phyloP scores from a whole-genome alignment of 805 yeast genomes.

The Ogataea angusta region DNA sequence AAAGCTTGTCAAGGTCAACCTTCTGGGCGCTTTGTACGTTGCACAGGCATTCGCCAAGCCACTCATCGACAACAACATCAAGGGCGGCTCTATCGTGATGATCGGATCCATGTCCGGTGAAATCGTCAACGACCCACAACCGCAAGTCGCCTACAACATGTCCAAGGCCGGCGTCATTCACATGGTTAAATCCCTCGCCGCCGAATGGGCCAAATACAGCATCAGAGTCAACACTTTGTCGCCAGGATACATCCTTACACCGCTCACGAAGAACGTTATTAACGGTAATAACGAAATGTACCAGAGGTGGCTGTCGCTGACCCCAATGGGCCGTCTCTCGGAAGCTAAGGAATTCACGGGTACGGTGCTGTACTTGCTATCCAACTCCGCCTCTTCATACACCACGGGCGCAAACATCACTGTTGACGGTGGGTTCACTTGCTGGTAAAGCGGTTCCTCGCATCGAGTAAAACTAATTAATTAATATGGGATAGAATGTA shows the following conservation, averaged over 20 bases:
- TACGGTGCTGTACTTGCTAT: conserved; percentile 67
- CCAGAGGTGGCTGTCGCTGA: conserved; percentile 66
- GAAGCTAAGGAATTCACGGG: conserved; percentile 83
- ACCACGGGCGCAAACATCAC: conserved; percentile 82
- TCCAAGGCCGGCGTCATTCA: conserved; percentile 86
- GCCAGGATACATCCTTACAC: conserved; percentile 80
- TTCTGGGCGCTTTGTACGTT: conserved; percentile 71
- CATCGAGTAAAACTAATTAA: conserved; percentile 8
- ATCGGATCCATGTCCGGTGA: conserved; percentile 80
- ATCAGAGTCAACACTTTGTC: conserved; percentile 75
- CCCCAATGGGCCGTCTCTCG: conserved; percentile 81
- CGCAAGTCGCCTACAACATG: conserved; percentile 79
- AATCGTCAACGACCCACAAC: conserved; percentile 76
- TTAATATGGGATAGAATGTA: conserved; percentile 6
- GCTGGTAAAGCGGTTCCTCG: conserved; percentile 49
- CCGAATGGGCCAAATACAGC: conserved; percentile 77
- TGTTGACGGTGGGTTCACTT: conserved; percentile 85
- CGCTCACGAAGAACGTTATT: conserved; percentile 69
- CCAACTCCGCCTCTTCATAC: conserved; percentile 67
- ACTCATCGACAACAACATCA: conserved; percentile 50
- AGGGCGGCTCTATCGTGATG: conserved; percentile 60
- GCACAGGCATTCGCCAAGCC: conserved; percentile 73
- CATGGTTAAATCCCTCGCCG: conserved; percentile 69
- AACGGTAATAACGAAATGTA: conserved; percentile 57
- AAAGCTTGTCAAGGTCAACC: conserved; percentile 64